Percentiles rank a stretch among this genome's conserved stretches.
These are phyloP conservation scores for Leishmania gerbilli DNA, from an alignment of 208 protist genomes.

Conservation along the genomic window DNA sequence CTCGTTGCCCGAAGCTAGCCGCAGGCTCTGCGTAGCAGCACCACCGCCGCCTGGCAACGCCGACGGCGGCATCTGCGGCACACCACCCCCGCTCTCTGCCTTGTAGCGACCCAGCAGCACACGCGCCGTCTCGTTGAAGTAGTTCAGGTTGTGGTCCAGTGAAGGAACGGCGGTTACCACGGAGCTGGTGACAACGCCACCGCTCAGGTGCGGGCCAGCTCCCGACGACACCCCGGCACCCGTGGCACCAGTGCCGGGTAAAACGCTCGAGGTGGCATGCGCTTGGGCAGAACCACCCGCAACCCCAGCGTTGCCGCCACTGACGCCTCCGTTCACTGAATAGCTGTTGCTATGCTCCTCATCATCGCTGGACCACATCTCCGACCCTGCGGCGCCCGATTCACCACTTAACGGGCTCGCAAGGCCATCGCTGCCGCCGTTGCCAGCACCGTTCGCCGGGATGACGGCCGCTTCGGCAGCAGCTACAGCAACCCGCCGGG, in stretches of 20 bases:
- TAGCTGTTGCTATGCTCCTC: slow-evolving; percentile 15
- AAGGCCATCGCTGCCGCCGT: neutral
- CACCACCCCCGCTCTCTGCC: slow-evolving; percentile 8
- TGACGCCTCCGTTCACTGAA: neutral
- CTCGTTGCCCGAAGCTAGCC: neutral
- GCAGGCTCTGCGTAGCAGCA: neutral
- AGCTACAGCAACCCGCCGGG: slow-evolving; percentile 30
- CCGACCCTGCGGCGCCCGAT: slow-evolving; percentile 7
- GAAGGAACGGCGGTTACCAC: neutral
- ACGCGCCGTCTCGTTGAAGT: slow-evolving; percentile 44
- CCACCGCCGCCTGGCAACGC: neutral
- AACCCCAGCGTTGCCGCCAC: neutral
- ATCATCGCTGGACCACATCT: slow-evolving; percentile 27
- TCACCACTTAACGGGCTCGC: slow-evolving; percentile 1
- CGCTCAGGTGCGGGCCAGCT: neutral
- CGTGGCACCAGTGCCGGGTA: neutral
- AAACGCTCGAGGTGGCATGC: neutral
- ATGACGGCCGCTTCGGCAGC: slow-evolving; percentile 21
- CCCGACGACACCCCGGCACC: neutral
- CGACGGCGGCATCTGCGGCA: neutral
- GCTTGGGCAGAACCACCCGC: neutral
- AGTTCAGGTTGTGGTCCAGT: slow-evolving; percentile 9
- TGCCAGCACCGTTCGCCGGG: neutral
- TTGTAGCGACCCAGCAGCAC: slow-evolving; percentile 43
- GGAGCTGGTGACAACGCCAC: neutral